phyloP scores from a whole-genome alignment of 768 basidiomycete species.

The Lentinula detonsa region DNA sequence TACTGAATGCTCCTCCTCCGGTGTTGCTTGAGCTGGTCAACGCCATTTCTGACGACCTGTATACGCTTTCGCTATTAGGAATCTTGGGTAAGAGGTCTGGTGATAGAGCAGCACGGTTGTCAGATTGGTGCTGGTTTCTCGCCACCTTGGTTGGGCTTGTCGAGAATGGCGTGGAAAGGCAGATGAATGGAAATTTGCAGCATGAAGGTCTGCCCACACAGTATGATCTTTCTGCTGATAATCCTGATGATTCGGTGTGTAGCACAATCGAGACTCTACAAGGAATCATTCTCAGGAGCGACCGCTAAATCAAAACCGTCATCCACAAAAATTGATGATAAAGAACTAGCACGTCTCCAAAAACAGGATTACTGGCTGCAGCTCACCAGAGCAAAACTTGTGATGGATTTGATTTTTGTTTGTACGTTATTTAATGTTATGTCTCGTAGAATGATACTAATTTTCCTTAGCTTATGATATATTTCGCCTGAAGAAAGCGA shows the following conservation, averaged over 20 bases:
- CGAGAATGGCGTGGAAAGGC: conserved; percentile 76
- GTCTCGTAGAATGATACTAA: conserved; percentile 7
- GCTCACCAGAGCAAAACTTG: conserved; percentile 60
- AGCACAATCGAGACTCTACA: conserved; percentile 73
- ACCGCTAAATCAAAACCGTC: conserved; percentile 66
- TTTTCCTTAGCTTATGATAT: conserved; percentile 56
- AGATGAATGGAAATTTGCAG: conserved; percentile 58
- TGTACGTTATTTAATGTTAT: conserved; percentile 39
- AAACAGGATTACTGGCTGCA: conserved; percentile 75
- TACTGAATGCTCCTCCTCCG: conserved; percentile 78
- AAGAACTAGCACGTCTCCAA: conserved; percentile 61
- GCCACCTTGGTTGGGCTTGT: conserved; percentile 76
- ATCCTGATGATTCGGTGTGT: conserved; percentile 4
- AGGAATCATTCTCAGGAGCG: conserved; percentile 65
- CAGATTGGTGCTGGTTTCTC: conserved; percentile 85
- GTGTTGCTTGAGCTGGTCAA: conserved; percentile 75
- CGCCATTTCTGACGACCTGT: conserved; percentile 71
- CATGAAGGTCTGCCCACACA: conserved; percentile 47
- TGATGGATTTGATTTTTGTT: conserved; percentile 85
- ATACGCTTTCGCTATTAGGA: conserved; percentile 68
- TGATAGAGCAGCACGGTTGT: conserved; percentile 63
- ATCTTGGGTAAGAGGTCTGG: conserved; percentile 61
- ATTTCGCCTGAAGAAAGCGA: conserved; percentile 62
- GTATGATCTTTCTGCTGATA: neutral
- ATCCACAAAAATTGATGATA: conserved; percentile 55